Conservation (phyloP, 139 green algal genomes). For the Tetratostichococcus sp. region DNA sequence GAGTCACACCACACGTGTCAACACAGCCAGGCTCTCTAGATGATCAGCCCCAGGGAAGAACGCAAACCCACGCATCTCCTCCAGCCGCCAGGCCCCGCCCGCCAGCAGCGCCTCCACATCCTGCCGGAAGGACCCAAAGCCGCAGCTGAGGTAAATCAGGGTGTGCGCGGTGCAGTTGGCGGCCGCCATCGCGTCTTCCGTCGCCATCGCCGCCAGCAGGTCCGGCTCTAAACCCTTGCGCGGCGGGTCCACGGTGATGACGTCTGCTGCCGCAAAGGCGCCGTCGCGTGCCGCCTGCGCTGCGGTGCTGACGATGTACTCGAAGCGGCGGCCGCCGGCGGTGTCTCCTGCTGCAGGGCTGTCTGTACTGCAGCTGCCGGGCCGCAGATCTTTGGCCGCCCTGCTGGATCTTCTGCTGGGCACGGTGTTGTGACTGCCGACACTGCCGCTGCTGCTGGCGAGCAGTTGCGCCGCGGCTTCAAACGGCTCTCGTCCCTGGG, state of each 20-base stretch:
- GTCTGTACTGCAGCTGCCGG: neutral
- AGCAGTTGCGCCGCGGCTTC: conserved; percentile 17
- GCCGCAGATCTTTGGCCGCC: too few species aligned
- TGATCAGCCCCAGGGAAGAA: conserved; percentile 69
- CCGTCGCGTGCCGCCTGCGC: conserved; percentile 25
- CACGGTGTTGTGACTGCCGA: neutral
- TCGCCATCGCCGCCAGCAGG: conserved; percentile 44
- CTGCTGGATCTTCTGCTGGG: too few species aligned
- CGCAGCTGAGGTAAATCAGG: conserved; percentile 79
- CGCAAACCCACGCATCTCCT: conserved; percentile 31
- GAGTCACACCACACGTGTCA: conserved; percentile 21
- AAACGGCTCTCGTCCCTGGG: conserved; percentile 30
- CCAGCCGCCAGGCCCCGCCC: conserved; percentile 38
- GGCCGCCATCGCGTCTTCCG: neutral
- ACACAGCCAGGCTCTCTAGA: conserved; percentile 65
- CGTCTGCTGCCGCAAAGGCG: conserved; percentile 39
- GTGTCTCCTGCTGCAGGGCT: neutral
- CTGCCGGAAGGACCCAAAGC: conserved; percentile 48
- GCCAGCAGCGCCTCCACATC: conserved; percentile 46
- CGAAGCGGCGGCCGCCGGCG: conserved; percentile 2
- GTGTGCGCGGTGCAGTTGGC: conserved; percentile 3
- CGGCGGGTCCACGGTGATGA: conserved; percentile 72
- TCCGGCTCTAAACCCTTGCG: conserved; percentile 62
- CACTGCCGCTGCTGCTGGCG: neutral
- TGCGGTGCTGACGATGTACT: conserved; percentile 44